Evolutionary conservation across 2,329 filamentous ascomycete genomes (phyloP).

Genomic region (Phialophora chinensis): DNA sequence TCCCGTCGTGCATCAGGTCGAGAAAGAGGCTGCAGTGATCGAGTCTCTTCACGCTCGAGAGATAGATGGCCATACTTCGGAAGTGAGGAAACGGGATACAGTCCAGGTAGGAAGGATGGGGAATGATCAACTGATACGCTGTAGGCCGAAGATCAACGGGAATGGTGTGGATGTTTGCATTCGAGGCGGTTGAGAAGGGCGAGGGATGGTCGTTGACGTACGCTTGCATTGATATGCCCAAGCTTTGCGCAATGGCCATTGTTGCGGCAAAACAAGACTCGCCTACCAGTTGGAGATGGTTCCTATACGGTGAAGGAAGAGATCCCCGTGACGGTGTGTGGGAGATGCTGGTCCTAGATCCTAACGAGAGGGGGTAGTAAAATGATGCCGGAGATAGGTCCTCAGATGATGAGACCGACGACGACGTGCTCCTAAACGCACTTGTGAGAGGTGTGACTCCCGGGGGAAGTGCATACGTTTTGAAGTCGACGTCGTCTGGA

Average conservation of each 20-base stretch:
- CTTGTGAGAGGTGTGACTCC: not conserved
- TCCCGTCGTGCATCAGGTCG: constrained; percentile 46
- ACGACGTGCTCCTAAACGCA: not conserved
- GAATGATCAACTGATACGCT: constrained; percentile 29
- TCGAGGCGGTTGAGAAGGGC: constrained; percentile 29
- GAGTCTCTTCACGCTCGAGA: constrained; percentile 34
- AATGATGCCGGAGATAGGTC: not conserved
- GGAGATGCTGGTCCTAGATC: not conserved
- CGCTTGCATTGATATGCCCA: constrained; percentile 26
- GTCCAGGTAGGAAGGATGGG: constrained; percentile 33
- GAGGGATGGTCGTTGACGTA: constrained; percentile 37
- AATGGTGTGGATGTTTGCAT: constrained; percentile 22
- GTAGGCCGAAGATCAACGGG: constrained; percentile 30
- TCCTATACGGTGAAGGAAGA: constrained; percentile 31
- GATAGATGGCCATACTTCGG: constrained; percentile 33
- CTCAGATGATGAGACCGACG: not conserved
- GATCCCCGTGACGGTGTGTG: constrained; percentile 3
- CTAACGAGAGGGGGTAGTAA: not conserved
- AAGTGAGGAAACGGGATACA: constrained; percentile 36
- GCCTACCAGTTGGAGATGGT: constrained; percentile 31
- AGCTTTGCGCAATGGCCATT: constrained; percentile 28
- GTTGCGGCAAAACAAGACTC: constrained; percentile 35
- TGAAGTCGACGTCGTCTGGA: constrained; percentile 16
- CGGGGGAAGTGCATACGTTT: constrained; percentile 28
- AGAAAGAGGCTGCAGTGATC: constrained; percentile 48